Evolutionary conservation across 345 rosid species (phyloP), one percentile per base, ranked within the genome.

Genomic region (Brassica carinata): DNA sequence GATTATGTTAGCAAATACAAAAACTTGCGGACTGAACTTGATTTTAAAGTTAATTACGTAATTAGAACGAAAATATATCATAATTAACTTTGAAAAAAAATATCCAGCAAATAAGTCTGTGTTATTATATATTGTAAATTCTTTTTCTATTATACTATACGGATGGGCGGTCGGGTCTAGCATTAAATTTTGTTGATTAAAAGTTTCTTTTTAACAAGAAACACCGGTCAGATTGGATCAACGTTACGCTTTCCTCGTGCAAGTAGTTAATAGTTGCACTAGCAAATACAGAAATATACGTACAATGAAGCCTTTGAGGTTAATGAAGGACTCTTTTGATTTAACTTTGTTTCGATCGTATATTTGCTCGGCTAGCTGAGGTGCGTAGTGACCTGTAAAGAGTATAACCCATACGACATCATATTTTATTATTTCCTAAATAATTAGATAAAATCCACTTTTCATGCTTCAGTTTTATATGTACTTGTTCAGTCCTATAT

Each of bases 341-440:
- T 68, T 67, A 65, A 85, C 84, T 64, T 81, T 82, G 83, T 88
- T 90, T 36, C 88, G 74, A 73, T 87, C 89, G 51, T 69, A 86
- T 64, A 90, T 79, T 62, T 86, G 83, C 77, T 90, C 90, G 9
- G 94, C 91, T 29, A 90, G 87, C 75, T 90, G 90, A 53, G 94
- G 90, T 69, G 88, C 88, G 15, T 88, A 90, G 75, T 90, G 88
- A 3, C 89, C 93, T 89, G 85, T 75, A 76, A 79, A 14, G 61
- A 62, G 65, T 61, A 43, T 15, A 58, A 79, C 18, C 48, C 82
- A 53, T 61, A 57, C 73, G 38, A 14, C 67, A 11, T 59, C 66
- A 75, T 53, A 76, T 43, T 10, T 15, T 57, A 68, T 17, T 34
- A 34, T 55, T 67, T 67, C 26, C 15, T 10, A 9, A 13, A 15